A percentile compares a stretch with the other conserved stretches of the same genome.
Evolutionary conservation across 1,284 basidiomycete species (phyloP).

Genomic region (Sphagnurus paluster): DNA sequence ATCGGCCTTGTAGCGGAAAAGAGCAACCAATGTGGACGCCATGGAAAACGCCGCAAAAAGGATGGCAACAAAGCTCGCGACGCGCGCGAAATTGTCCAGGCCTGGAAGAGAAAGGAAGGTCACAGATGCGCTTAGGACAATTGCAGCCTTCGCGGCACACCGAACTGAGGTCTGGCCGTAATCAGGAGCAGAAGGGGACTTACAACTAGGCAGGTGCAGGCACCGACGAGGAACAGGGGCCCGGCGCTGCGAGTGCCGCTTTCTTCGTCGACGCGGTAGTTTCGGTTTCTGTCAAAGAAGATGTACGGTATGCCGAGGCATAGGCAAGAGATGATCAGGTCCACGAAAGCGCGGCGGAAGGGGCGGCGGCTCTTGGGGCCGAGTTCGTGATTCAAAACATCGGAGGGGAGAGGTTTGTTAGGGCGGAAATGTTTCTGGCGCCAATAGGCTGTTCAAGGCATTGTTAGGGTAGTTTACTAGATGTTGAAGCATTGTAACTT

Average conservation of each 20-base stretch:
- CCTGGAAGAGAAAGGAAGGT: constrained; percentile 76
- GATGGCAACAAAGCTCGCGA: constrained; percentile 64
- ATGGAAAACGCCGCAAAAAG: constrained; percentile 68
- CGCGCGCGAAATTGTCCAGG: constrained; percentile 58
- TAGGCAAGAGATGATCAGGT: constrained; percentile 58
- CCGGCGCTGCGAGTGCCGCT: constrained; percentile 51
- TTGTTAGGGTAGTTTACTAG: background rate
- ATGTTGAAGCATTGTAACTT: constrained; percentile 24
- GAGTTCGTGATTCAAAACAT: constrained; percentile 34
- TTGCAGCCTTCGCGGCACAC: constrained; percentile 55
- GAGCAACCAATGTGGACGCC: constrained; percentile 61
- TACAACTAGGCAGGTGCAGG: constrained; percentile 68
- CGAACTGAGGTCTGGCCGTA: constrained; percentile 12
- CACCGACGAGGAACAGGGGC: constrained; percentile 62
- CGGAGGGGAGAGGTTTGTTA: constrained; percentile 57
- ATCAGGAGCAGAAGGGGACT: constrained; percentile 27
- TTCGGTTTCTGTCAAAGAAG: constrained; percentile 53
- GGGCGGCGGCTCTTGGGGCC: constrained; percentile 35
- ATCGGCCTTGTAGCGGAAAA: constrained; percentile 68
- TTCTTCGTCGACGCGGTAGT: constrained; percentile 56
- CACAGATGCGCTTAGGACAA: constrained; percentile 74
- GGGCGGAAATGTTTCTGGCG: constrained; percentile 69
- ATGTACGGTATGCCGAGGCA: constrained; percentile 76
- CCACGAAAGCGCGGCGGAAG: constrained; percentile 49
- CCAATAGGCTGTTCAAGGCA: constrained; percentile 59